Base-by-base conservation (phyloP, 2,329 filamentous ascomycete genomes). In the Lecanicillium sp. region DNA sequence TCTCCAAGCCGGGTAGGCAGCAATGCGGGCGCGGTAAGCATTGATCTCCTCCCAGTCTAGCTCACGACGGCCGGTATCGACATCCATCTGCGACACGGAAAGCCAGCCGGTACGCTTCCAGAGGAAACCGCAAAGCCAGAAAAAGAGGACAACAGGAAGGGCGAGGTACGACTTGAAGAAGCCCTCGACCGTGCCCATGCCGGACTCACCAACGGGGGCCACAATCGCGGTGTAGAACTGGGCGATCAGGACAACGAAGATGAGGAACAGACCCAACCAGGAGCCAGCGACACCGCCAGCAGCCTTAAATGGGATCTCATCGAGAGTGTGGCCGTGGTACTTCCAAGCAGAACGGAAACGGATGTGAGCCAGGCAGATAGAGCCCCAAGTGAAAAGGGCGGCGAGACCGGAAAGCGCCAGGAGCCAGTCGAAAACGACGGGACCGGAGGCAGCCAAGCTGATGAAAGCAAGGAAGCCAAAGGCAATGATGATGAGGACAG, bases 41-140 rank as follows among this genome's bases (percentile, higher is more conserved):
- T 81, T 73, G 62, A 83, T 79, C 14, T 64, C 63, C 6, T 83
- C 79, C 78, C 78, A 84, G 59, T 85, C 74, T 43, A 84, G 72
- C 63, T 79, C 74, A 50, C 82, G 74, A 32, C 82, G 75, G 52
- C 82, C 83, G 23, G 73, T 75, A 59, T 87, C 82, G 46, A 87
- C 73, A 55, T 87, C 83, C 50, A 87, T 85, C 55, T 86, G 66
- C 23, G 70, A 65, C 2, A 78, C 62, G 20, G 62, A 72, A 46
- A 83, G 68, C 78, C 79, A 86, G 15, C 75, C 74, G 20, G 70
- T 63, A 35, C 78, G 69, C 72, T 87, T 87, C 83, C 82, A 86
- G 52, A 78, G 12, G 60, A 75, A 85, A 6, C 82, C 79, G 38
- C 61, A 58, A 37, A 68, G 40, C 73, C 76, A 81, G 62, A 82